Conservation (phyloP, 2,329 filamentous ascomycete species). For the Zasmidium citrigriseum region DNA sequence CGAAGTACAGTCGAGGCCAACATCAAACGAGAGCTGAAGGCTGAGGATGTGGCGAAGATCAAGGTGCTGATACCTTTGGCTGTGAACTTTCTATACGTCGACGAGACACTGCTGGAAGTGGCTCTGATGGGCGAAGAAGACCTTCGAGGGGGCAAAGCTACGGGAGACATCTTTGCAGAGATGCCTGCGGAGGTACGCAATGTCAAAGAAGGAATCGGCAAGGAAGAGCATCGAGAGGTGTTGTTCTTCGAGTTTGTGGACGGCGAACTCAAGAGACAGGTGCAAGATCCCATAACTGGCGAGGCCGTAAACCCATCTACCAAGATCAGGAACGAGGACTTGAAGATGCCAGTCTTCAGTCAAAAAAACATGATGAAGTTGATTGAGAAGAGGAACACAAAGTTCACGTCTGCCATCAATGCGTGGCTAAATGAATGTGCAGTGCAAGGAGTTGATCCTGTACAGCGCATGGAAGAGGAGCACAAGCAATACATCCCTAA, state of each 20-base stretch:
- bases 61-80: slow-evolving; percentile 74
- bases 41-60: slow-evolving; percentile 82
- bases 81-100: slow-evolving; percentile 82
- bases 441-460: slow-evolving; percentile 65
- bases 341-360: slow-evolving; percentile 90
- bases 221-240: slow-evolving; percentile 58
- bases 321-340: slow-evolving; percentile 71
- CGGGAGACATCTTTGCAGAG: slow-evolving; percentile 52
- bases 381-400: slow-evolving; percentile 85
- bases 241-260: slow-evolving; percentile 92
- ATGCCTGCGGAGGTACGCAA: slow-evolving; percentile 35
- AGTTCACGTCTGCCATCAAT: slow-evolving; percentile 77
- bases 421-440: slow-evolving; percentile 74
- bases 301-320: slow-evolving; percentile 68
- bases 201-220: slow-evolving; percentile 37
- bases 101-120: slow-evolving; percentile 79
- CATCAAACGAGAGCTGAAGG: slow-evolving; percentile 66
- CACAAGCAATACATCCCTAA: slow-evolving; percentile 64
- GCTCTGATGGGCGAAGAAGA: slow-evolving; percentile 72
- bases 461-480: slow-evolving; percentile 62
- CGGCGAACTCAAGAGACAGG: slow-evolving; percentile 82
- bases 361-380: slow-evolving; percentile 88
- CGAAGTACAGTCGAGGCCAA: slow-evolving; percentile 82
- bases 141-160: slow-evolving; percentile 60
- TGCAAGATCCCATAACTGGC: slow-evolving; percentile 70